A percentile compares a stretch with the other conserved stretches of the same genome.
phyloP scores from a whole-genome alignment of 768 basidiomycete genomes.

The Xanthoconium stramineum region DNA sequence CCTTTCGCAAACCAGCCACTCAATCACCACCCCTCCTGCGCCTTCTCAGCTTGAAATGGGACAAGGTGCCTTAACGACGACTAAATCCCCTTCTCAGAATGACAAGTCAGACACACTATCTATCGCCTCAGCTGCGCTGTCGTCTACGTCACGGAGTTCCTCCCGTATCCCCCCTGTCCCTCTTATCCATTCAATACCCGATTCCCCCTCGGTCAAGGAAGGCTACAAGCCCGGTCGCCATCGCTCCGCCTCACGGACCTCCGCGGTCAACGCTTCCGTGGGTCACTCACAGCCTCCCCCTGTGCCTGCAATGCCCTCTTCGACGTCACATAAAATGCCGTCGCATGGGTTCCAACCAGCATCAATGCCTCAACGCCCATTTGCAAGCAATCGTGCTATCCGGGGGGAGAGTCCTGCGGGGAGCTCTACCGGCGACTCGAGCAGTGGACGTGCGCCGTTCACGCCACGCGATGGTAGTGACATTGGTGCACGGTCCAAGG shows the following conservation, averaged over 20 bases:
- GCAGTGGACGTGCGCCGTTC: conserved; percentile 68
- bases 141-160: conserved; percentile 20
- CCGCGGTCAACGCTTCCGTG: conserved; percentile 9
- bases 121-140: conserved; percentile 19
- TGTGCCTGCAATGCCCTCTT: conserved; percentile 6
- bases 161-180: conserved; percentile 29
- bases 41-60: conserved; percentile 11
- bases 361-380: conserved; percentile 49
- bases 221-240: conserved; percentile 13
- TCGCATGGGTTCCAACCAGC: conserved; percentile 25
- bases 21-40: neutral
- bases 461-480: conserved; percentile 83
- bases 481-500: conserved; percentile 25
- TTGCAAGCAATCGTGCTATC: conserved; percentile 39
- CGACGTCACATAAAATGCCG: conserved; percentile 18
- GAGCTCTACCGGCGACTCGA: conserved; percentile 84
- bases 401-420: conserved; percentile 64
- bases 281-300: conserved; percentile 13
- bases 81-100: conserved; percentile 7
- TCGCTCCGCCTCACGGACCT: neutral
- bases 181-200: conserved; percentile 31
- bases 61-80: conserved; percentile 7
- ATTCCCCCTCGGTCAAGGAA: conserved; percentile 31
- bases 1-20: neutral
- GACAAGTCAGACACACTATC: conserved; percentile 31